Conservation (phyloP, 345 rosid species). For the Erysimum cheiranthoides region DNA sequence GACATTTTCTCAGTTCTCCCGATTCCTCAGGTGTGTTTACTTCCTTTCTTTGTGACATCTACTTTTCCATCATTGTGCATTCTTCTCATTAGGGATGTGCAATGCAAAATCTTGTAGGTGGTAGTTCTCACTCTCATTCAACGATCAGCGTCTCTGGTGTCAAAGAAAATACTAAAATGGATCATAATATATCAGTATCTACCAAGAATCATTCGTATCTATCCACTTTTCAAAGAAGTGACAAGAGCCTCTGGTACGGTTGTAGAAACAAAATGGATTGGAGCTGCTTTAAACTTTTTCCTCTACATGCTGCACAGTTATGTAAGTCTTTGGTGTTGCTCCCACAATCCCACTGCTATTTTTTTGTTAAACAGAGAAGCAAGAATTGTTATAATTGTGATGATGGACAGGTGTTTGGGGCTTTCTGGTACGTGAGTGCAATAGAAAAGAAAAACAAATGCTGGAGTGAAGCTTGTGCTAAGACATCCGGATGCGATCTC, state of each 20-base stretch:
- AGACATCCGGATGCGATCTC: neutral
- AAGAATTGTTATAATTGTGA: neutral
- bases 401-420: conserved; percentile 39
- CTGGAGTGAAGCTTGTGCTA: conserved; percentile 30
- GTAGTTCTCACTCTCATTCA: conserved; percentile 5
- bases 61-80: neutral
- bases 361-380: neutral
- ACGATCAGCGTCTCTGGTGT: neutral
- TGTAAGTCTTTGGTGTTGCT: conserved; percentile 21
- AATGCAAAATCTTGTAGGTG: conserved; percentile 37
- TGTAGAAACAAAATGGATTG: conserved; percentile 35
- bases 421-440: conserved; percentile 41
- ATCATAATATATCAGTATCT: conserved; percentile 28
- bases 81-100: neutral
- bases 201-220: conserved; percentile 37
- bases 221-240: conserved; percentile 31
- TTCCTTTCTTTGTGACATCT: neutral
- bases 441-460: conserved; percentile 29
- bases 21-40: conserved; percentile 33
- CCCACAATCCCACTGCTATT: neutral
- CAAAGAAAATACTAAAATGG: conserved; percentile 24
- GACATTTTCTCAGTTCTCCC: conserved; percentile 40
- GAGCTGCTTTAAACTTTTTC: conserved; percentile 38
- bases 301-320: conserved; percentile 35
- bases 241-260: conserved; percentile 30